Base-by-base conservation (phyloP, 139 green algal genomes). In the Chlorella sp. region DNA sequence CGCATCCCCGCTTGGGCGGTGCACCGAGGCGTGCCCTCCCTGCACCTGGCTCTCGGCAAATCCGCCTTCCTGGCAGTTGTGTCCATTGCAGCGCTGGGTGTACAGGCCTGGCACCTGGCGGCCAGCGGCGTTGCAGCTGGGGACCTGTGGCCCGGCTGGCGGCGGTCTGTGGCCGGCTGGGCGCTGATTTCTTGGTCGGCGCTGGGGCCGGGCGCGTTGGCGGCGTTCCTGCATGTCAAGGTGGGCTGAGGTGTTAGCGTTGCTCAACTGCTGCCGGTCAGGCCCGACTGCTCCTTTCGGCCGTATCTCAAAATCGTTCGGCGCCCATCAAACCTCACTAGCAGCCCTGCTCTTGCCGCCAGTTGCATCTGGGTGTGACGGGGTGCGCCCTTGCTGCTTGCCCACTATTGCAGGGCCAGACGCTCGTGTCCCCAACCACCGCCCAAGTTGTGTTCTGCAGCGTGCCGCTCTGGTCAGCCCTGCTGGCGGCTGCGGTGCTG, bases 1-100 rank as follows among this genome's bases (percentile, higher is more conserved):
- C 56, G 86, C 32, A 88, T 90, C 38, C 72, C 73, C 15, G 64
- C 13, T 1, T 90, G 84, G 73, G 86, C 86, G 21, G 39, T 76
- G 36, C 64, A 26, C n/a, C 47, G 26, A 3, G 0, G 26, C 2
- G 73, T 90, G 32, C 32, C 23, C 7, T 55, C 82, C 39, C 65
- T 88, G 65, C 39, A 70, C 32, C 82, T 89, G 28, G 86, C 86
- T 13, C 72, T 89, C 15, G 86, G 82, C 55, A 90, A 90, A 65
- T 86, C 76, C 3, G 57, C n/a, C n/a, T 39, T 83, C 23, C 71
- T 89, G 78, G 85, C 85, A 9, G n/a, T 38, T 16, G 62, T 74
- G 12, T 75, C 85, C 4, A 25, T 26, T 32, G 70, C 51, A 1
- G 41, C 79, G 20, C 32, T 89, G 12, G 55, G 17, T 36, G 62